Evolutionary conservation across 768 basidiomycete genomes (phyloP), one percentile per base, ranked within the genome.

Genomic region (Daedaleopsis sinensis): DNA sequence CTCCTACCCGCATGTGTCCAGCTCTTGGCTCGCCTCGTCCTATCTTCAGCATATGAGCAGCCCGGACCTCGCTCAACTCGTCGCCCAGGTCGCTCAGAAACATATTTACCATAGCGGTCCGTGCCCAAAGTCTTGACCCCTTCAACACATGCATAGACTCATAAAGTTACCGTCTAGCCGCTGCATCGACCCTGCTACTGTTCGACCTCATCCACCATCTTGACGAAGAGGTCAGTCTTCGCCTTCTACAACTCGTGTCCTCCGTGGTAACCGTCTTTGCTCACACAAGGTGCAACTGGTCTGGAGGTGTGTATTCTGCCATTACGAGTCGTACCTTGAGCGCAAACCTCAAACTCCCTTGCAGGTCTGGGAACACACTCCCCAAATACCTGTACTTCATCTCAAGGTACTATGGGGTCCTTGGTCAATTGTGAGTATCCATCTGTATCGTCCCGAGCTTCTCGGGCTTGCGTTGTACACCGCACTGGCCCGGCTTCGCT

Each of bases 331-430:
- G 23, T 3, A 1, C 19, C 23, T 7, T 49, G 46, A 19, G 11
- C 1, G 52, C 15, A 24, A 5, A 21, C 12, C 16, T 11, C 24
- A 24, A n/a, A 35, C 15, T 38, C 16, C 12, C 24, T 52, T 53
- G 58, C 1, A 62, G 61, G 10, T 62, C 61, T 39, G 13, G 55
- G n/a, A 38, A 48, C 23, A 52, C 55, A 7, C 24, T 54, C 15
- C 61, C 61, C 16, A 62, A 62, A 39, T 52, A 49, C 35, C 51
- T 62, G 10, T 62, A 62, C 52, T 62, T 62, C 49, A 42, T 62
- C 32, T 62, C 61, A 18, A 47, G 61, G 35, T 62, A 62, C 35
- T 35, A 57, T 32, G 61, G 61, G 8, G 13, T 62, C 9, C 8
- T 52, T 11, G 39, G 38, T 16, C 55, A 57, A 47, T n/a, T 39